Evolutionary conservation across 768 basidiomycete genomes (phyloP).

Genomic region (Boletus fagicola): DNA sequence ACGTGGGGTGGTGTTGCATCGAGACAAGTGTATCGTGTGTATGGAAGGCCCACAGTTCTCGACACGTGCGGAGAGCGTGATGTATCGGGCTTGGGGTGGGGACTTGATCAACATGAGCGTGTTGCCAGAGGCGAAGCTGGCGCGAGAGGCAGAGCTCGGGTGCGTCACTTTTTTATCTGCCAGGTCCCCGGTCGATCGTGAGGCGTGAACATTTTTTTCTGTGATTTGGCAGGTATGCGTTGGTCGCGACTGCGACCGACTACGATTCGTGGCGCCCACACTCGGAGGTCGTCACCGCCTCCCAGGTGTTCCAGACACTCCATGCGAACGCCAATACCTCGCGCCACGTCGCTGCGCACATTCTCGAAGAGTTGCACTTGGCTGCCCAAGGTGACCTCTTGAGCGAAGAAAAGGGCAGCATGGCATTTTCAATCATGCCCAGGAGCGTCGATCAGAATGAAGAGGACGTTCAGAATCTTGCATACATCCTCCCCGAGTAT

Average conservation of each 20-base stretch:
- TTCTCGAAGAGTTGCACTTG: constrained; percentile 68
- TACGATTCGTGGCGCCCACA: constrained; percentile 93
- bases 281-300: constrained; percentile 80
- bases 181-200: neutral
- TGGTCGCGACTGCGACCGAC: constrained; percentile 89
- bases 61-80: constrained; percentile 92
- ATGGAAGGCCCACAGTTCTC: constrained; percentile 99
- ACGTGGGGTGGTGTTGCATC: constrained; percentile 65
- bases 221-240: constrained; percentile 64
- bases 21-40: constrained; percentile 83
- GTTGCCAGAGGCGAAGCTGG: constrained; percentile 95
- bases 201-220: neutral
- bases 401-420: constrained; percentile 71
- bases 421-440: constrained; percentile 87
- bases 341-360: constrained; percentile 65
- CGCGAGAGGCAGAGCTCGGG: constrained; percentile 93
- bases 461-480: constrained; percentile 66
- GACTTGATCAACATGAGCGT: constrained; percentile 98
- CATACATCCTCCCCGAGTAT: constrained; percentile 77
- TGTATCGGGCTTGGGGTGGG: constrained; percentile 92
- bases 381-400: constrained; percentile 57
- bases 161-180: constrained; percentile 28
- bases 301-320: constrained; percentile 88
- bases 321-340: constrained; percentile 84
- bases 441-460: constrained; percentile 48